Conservation (phyloP, 2,329 filamentous ascomycete genomes). For the Stemphylium lycopersici region DNA sequence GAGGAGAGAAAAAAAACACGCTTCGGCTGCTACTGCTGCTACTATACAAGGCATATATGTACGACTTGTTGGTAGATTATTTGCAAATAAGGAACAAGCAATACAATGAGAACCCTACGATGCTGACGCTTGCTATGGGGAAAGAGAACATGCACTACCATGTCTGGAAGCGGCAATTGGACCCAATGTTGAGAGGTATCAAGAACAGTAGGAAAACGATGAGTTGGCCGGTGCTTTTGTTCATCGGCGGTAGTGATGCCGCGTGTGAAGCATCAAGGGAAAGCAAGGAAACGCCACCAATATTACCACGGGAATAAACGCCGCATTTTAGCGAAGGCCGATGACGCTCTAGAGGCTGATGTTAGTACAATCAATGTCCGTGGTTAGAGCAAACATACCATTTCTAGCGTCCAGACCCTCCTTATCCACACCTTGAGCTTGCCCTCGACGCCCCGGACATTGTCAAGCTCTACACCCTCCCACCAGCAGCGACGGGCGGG, state of each 20-base stretch:
- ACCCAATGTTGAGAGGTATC: slow-evolving; percentile 33
- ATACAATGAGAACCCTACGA: slow-evolving; percentile 12
- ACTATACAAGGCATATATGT: slow-evolving; percentile 24
- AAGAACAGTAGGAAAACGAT: slow-evolving; percentile 27
- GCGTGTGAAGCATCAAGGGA: slow-evolving; percentile 10
- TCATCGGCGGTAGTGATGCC: slow-evolving; percentile 13
- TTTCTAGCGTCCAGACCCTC: slow-evolving; percentile 97
- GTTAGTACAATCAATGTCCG: slow-evolving; percentile 16
- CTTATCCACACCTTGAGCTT: slow-evolving; percentile 98
- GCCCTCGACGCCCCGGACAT: slow-evolving; percentile 88
- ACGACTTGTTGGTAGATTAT: slow-evolving; percentile 12
- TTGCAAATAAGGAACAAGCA: slow-evolving; percentile 6
- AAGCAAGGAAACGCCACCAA: slow-evolving; percentile 15
- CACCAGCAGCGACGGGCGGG: slow-evolving; percentile 97
- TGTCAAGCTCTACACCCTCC: slow-evolving; percentile 92
- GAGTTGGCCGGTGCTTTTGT: slow-evolving; percentile 15
- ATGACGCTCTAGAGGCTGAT: slow-evolving; percentile 71
- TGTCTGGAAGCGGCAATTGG: slow-evolving; percentile 11
- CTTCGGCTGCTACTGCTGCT: not conserved
- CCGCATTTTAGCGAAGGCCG: slow-evolving; percentile 67
- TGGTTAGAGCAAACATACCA: slow-evolving; percentile 58
- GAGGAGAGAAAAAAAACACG: too few species aligned
- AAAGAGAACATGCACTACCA: slow-evolving; percentile 28
- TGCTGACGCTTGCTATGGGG: slow-evolving; percentile 29
- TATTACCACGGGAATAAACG: slow-evolving; percentile 23